Base-by-base conservation (phyloP, 495 filamentous ascomycete genomes). In the Xylaria castorea region DNA sequence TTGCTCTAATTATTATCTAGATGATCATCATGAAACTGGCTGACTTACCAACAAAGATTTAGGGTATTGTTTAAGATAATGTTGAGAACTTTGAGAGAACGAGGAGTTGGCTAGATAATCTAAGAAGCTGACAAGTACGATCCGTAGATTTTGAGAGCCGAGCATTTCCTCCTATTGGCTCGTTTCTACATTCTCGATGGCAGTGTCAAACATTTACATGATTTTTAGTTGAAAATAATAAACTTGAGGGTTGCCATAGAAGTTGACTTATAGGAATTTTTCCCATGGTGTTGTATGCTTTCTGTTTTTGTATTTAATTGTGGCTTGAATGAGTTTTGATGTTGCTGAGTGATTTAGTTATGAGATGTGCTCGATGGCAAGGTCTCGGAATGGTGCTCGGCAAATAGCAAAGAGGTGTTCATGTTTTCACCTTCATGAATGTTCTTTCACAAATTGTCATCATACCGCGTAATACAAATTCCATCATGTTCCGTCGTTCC, bases 301-400 rank as follows among this genome's bases (percentile, higher is more conserved):
- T 16, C 1, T 25, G 0, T 20, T 30, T 27, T n/a, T 12, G 1
- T 3, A 8, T 5, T 4, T 32, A 0, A n/a, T 6, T 57, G 14
- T 1, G 1, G 20, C 50, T 32, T 5, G 4, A 57, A 30, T 57
- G 1, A 4, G 9, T 12, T 27, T 27, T 53, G 22, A 53, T 53
- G 0, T 14, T 14, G 25, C 30, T 1, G 2, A 57, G 14, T 8
- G 4, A 18, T 57, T 32, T 14, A 55, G 9, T 32, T 18, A 57
- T 18, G 0, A 32, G 27, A 30, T 57, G 27, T 57, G 53, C 27
- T 18, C 27, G 1, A 1, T 32, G 27, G 2, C 58, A 85, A 86
- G 4, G 79, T 73, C 38, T 84, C 74, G 3, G 50, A 84, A 86
- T 22, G 79, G 77, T 14, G 73, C 65, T 68, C 82, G 77, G 63